These are phyloP conservation scores for Penicillium sp. DNA, from an alignment of 2,329 filamentous ascomycete genomes.

Conservation along the genomic window DNA sequence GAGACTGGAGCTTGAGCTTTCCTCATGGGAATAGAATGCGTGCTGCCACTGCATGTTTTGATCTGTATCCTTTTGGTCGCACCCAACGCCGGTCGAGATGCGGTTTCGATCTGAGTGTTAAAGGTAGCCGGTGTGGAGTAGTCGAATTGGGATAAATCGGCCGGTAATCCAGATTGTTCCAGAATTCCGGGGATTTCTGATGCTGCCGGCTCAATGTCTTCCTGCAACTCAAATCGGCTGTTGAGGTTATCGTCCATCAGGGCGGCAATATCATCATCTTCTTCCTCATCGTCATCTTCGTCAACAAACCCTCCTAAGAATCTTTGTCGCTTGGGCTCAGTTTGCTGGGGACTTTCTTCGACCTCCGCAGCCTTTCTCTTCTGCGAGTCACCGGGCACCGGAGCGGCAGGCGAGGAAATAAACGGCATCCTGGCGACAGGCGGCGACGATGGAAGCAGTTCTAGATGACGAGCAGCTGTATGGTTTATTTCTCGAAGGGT, in stretches of 20 bases:
- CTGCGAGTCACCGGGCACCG: conserved; percentile 34
- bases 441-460: conserved; percentile 35
- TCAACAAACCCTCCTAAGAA: conserved; percentile 44
- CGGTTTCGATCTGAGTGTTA: conserved; percentile 6
- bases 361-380: conserved; percentile 41
- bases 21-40: conserved; percentile 44
- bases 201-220: conserved; percentile 19
- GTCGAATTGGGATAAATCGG: background rate
- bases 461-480: conserved; percentile 15
- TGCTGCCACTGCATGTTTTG: conserved; percentile 50
- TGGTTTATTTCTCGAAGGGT: conserved; percentile 13
- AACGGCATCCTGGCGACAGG: conserved; percentile 39
- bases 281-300: conserved; percentile 41
- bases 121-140: conserved; percentile 5
- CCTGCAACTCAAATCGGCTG: conserved; percentile 32
- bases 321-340: conserved; percentile 41
- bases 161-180: conserved; percentile 6
- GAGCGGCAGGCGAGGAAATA: conserved; percentile 40
- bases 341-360: conserved; percentile 25
- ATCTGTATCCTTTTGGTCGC: conserved; percentile 33
- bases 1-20: conserved; percentile 37
- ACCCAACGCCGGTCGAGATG: conserved; percentile 6
- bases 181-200: conserved; percentile 17
- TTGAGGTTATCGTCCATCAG: conserved; percentile 31
- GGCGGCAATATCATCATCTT: conserved; percentile 29